Base-by-base conservation (phyloP, 2,329 filamentous ascomycete species). In the Sporothrix dimorphospora region DNA sequence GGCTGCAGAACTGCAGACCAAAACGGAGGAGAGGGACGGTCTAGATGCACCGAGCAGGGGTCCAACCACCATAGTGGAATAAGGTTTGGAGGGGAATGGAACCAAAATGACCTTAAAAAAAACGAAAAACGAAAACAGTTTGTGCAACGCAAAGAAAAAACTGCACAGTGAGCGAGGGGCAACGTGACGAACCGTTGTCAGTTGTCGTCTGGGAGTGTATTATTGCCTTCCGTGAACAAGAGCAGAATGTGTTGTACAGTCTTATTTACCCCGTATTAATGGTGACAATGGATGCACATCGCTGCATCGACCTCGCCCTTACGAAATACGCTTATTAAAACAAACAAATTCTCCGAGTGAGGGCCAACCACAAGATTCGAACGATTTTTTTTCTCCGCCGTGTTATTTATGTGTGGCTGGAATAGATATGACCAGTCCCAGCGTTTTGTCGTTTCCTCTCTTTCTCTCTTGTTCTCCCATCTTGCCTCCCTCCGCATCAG, bases 291-390 rank as follows among this genome's bases (percentile, higher is more conserved):
- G 51, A 7, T 8, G 7, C 51, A 27, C 9, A 27, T 27, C 27
- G 27, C 6, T n/a, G 55, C 55, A 59, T 30, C 27, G 14, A 16
- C 24, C 30, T 38, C 21, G n/a, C 21, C 55, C 55, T 59, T n/a
- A 38, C n/a, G n/a, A 42, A 63, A 63, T 69, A 69, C 30, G 49
- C 66, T 69, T 69, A 69, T 69, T 69, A 5, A 24, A 55, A 21
- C 5, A 55, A 27, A 69, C 34, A 69, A 27, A 69, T 57, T 69
- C 21, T 57, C 66, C 66, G 66, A 68, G 24, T n/a, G 24, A 38
- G 6, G 19, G 27, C 27, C 27, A 38, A 9, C 55, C 55, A 53
- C 8, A 53, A 5, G 24, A 30, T 57, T 59, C 19, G 3, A 3
- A n/a, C 12, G 30, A 59, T 38, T 4, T 14, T 59, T 59, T 16